A percentile compares a stretch with the other conserved stretches of the same genome.
Evolutionary conservation across 257 asterid genomes (phyloP).

Genomic region (Ligustrum vulgare): DNA sequence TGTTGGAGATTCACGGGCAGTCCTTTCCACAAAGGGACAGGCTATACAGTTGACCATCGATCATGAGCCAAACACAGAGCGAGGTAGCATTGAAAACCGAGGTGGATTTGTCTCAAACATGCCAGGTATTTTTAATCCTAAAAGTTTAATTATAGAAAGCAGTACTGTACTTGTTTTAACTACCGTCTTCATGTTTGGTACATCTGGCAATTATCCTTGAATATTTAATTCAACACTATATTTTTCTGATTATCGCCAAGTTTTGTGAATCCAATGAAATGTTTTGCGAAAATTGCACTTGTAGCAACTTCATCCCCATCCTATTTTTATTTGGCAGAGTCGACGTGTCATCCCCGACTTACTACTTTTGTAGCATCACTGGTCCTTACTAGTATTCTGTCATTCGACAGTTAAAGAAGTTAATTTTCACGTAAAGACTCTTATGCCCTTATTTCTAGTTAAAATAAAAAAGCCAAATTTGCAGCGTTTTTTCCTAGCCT

Average conservation of each 20-base stretch:
- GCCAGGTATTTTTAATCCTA: slow-evolving; percentile 60
- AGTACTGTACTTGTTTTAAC: background rate
- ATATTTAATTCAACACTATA: background rate
- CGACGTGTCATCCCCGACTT: background rate
- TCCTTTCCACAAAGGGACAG: slow-evolving; percentile 76
- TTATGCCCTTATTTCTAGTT: background rate
- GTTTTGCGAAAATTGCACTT: background rate
- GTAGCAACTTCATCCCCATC: background rate
- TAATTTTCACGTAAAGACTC: background rate
- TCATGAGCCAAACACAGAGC: slow-evolving; percentile 88
- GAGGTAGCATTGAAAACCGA: slow-evolving; percentile 73
- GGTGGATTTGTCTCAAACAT: slow-evolving; percentile 96
- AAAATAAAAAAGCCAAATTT: too few species aligned
- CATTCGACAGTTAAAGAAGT: background rate
- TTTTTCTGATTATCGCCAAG: background rate
- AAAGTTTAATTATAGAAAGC: background rate
- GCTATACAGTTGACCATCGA: slow-evolving; percentile 84
- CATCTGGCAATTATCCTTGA: background rate
- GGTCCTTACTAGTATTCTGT: background rate
- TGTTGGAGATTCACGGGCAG: slow-evolving; percentile 94
- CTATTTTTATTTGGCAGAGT: too few species aligned
- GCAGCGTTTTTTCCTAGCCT: background rate
- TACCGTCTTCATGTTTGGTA: background rate
- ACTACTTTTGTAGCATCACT: background rate
- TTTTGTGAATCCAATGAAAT: background rate